phyloP scores from a whole-genome alignment of 768 basidiomycete genomes.

The Pleurotus ostreatus region DNA sequence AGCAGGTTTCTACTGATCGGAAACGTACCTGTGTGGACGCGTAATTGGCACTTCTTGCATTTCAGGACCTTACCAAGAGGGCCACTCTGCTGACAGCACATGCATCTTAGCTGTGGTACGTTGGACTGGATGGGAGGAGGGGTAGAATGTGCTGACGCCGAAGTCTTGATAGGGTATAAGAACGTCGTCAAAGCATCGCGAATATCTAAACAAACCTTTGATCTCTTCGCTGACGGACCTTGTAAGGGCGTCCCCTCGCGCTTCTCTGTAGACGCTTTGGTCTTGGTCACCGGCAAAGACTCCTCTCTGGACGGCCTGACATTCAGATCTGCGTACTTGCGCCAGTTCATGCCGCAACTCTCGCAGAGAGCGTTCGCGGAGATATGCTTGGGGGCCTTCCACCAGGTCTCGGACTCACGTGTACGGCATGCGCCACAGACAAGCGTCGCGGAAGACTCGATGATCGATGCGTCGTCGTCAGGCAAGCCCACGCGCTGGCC shows the following conservation, averaged over 20 bases:
- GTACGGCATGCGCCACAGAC: slow-evolving; percentile 85
- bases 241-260: slow-evolving; percentile 55
- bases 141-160: slow-evolving; percentile 49
- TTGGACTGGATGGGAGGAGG: slow-evolving; percentile 56
- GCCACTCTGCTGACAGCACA: slow-evolving; percentile 71
- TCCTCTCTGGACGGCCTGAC: slow-evolving; percentile 72
- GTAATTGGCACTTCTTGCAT: slow-evolving; percentile 77
- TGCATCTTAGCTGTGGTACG: slow-evolving; percentile 66
- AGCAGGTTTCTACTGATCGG: neutral
- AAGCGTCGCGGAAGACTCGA: slow-evolving; percentile 46
- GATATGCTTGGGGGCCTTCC: slow-evolving; percentile 91
- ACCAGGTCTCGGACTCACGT: slow-evolving; percentile 78
- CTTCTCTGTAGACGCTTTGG: slow-evolving; percentile 47
- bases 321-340: slow-evolving; percentile 90
- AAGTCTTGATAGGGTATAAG: slow-evolving; percentile 31
- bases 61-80: slow-evolving; percentile 74
- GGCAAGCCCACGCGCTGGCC: slow-evolving; percentile 46
- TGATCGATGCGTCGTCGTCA: slow-evolving; percentile 79
- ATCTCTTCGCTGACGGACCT: slow-evolving; percentile 40
- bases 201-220: slow-evolving; percentile 32
- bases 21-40: slow-evolving; percentile 71
- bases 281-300: slow-evolving; percentile 46
- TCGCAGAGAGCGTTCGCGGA: slow-evolving; percentile 78
- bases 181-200: too few species aligned
- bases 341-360: slow-evolving; percentile 81